phyloP scores from a whole-genome alignment of 2,329 filamentous ascomycete genomes.

The Stachybotrys chlorohalonatus region DNA sequence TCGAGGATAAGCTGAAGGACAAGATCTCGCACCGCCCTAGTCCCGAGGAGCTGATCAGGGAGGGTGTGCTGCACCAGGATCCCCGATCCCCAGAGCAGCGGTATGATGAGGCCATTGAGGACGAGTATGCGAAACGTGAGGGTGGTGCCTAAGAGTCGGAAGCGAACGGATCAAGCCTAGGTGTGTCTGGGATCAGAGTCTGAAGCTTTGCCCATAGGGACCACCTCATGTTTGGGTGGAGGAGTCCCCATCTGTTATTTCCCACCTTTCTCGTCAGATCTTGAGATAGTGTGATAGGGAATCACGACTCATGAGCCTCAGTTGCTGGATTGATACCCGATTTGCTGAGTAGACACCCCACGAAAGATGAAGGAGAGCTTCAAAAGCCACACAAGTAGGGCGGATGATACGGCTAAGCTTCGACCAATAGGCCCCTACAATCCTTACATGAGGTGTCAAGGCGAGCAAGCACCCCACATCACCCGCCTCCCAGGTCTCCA shows the following conservation, averaged over 20 bases:
- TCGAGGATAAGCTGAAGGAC: conserved; percentile 76
- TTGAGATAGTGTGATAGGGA: neutral
- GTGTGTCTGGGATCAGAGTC: no score
- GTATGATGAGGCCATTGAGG: conserved; percentile 53
- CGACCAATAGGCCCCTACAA: neutral
- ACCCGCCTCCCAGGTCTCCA: neutral
- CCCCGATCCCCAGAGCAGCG: conserved; percentile 47
- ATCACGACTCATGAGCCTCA: no score
- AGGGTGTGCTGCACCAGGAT: conserved; percentile 68
- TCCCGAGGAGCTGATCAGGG: conserved; percentile 66
- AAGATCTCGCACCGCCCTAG: conserved; percentile 71
- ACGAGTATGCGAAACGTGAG: conserved; percentile 55
- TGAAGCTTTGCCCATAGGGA: no score
- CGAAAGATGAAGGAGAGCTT: neutral
- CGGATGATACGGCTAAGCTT: neutral
- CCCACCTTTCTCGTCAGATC: no score
- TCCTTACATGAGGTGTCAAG: neutral
- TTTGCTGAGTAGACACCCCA: no score
- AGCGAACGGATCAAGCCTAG: conserved; percentile 4
- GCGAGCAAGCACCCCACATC: neutral
- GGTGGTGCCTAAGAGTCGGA: conserved; percentile 40
- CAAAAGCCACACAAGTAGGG: neutral
- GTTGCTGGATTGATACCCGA: no score
- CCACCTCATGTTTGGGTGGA: no score
- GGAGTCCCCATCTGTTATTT: no score